phyloP scores from a whole-genome alignment of 1,284 basidiomycete genomes.

The Rhodotorula sp. region DNA sequence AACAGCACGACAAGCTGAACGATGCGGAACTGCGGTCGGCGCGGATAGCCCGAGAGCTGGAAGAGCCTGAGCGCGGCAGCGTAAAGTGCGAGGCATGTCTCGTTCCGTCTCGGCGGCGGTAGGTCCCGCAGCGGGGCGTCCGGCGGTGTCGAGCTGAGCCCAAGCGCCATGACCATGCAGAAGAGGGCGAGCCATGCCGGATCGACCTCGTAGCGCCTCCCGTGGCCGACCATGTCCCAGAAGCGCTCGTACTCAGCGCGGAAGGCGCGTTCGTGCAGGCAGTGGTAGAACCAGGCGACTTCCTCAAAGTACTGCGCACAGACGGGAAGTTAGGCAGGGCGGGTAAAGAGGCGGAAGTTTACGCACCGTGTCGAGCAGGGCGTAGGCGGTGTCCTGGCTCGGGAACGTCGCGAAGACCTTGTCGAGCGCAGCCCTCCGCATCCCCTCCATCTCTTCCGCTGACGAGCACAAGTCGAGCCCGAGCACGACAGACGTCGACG shows the following conservation, averaged over 20 bases:
- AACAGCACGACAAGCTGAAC: conserved; percentile 14
- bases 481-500: not conserved
- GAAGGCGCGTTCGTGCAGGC: conserved; percentile 17
- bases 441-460: not conserved
- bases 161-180: conserved; percentile 23
- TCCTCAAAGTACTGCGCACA: conserved; percentile 12
- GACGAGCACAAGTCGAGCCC: conserved; percentile 23
- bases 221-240: conserved; percentile 27
- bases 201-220: conserved; percentile 31
- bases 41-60: conserved; percentile 19
- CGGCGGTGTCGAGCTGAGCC: conserved; percentile 13
- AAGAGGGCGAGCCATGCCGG: conserved; percentile 32
- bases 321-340: too few relatives aligned
- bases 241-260: conserved; percentile 27
- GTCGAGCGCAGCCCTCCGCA: not conserved
- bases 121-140: not conserved
- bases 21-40: conserved; percentile 17
- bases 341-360: too few relatives aligned
- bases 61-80: conserved; percentile 21
- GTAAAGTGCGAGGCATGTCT: conserved; percentile 16
- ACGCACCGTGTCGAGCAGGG: conserved; percentile 1
- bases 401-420: conserved; percentile 12
- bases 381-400: not conserved
- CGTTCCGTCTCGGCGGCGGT: not conserved
- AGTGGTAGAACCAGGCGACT: conserved; percentile 17